These are phyloP conservation scores for Penicillium sp. DNA, from an alignment of 2,329 filamentous ascomycete genomes.

Conservation along the genomic window DNA sequence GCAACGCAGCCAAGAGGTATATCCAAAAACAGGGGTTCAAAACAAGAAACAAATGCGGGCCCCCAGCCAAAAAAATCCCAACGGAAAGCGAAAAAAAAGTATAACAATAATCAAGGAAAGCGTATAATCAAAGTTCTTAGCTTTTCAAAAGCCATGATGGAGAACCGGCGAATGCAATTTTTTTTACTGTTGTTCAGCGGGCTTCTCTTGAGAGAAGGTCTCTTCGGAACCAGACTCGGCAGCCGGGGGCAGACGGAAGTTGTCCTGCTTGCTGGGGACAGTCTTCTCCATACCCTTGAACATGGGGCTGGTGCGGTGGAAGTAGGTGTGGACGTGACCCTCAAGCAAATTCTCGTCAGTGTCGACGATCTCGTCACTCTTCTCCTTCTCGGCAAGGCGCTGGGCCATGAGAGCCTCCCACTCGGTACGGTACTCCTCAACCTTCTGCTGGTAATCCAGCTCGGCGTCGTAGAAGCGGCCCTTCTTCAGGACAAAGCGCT, in stretches of 20 bases:
- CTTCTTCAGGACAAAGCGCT: conserved; percentile 73
- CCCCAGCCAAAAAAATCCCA: not conserved
- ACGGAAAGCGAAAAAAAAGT: not conserved
- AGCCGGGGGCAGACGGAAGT: conserved; percentile 44
- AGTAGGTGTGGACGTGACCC: conserved; percentile 59
- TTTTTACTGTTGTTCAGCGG: not conserved
- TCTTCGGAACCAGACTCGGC: conserved; percentile 37
- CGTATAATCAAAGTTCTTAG: not conserved
- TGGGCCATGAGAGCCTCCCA: conserved; percentile 58
- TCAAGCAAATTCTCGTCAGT: conserved; percentile 56
- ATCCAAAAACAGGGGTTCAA: conserved; percentile 6
- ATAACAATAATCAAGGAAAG: not conserved
- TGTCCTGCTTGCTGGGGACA: conserved; percentile 36
- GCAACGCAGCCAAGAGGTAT: conserved; percentile 19
- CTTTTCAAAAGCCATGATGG: conserved; percentile 1
- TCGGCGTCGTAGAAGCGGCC: conserved; percentile 84
- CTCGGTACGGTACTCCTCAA: conserved; percentile 76
- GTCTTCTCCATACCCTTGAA: conserved; percentile 48
- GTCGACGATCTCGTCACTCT: conserved; percentile 40
- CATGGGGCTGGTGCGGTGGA: conserved; percentile 58
- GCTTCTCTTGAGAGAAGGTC: conserved; percentile 34
- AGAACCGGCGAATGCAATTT: not conserved
- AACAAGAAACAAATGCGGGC: not conserved
- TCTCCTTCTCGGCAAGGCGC: conserved; percentile 58
- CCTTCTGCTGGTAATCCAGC: conserved; percentile 80